Base-by-base conservation (phyloP, 2,329 filamentous ascomycete genomes). In the Grosmannia penicillata region DNA sequence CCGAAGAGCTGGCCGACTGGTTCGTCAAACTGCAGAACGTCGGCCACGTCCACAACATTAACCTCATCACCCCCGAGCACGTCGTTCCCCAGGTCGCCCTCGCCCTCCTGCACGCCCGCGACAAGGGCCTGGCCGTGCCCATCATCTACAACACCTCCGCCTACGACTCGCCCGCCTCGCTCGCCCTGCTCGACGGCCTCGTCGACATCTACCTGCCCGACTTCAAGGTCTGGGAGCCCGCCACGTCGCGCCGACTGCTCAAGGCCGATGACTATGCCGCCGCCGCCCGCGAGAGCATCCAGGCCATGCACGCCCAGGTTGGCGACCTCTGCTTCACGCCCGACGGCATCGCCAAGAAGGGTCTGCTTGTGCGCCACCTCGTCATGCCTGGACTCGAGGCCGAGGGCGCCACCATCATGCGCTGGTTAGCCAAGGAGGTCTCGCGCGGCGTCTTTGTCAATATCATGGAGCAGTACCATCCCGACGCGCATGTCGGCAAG, bases 131-230 rank as follows among this genome's bases (percentile, higher is more conserved):
- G 9, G 68, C 61, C 4, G 51, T 89, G 10, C 83, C 83, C 2
- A 78, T 93, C 48, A 68, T 93, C 25, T 91, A 93, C 65, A 93
- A 93, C 51, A 87, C 82, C 0, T 86, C 79, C 1, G 76, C 78
- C 10, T 93, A 82, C 51, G 84, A 93, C 57, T 84, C 78, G 1
- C 60, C 79, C 1, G 76, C 74, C 3, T 85, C 78, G 1, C 61
- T 93, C 1, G 58, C 74, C 42, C 63, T 91, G 8, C 68, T 93
- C 48, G 77, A 91, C 48, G 83, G 83, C 0, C 61, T 93, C 22
- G 74, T 91, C 0, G 83, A 91, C 53, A 85, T 93, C 32, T 93
- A 91, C 53, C 63, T 93, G n/a, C 79, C 83, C 0, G 83, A 93
- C 53, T 91, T 91, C 63, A 91, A 93, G 55, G 74, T 87, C 9